Conservation (phyloP, 139 green algal species). For the Chlorella ohadii region DNA sequence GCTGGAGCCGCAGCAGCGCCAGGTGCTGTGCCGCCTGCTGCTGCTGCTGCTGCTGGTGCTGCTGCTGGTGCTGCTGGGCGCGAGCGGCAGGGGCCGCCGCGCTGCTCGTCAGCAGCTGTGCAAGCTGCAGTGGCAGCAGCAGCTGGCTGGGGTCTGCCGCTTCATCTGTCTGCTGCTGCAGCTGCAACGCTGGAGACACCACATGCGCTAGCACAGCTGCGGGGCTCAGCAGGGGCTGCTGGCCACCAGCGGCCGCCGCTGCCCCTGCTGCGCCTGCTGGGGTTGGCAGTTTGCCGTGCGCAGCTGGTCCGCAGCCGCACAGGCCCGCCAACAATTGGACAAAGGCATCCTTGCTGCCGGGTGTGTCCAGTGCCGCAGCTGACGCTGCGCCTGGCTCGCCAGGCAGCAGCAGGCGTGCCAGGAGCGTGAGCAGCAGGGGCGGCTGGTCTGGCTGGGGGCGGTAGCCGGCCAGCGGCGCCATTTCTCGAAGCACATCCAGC, state of each 20-base stretch:
- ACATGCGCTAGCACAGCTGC: slow-evolving; percentile 7
- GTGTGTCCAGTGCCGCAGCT: not conserved
- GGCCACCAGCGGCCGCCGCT: too few relatives aligned
- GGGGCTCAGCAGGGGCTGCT: not conserved
- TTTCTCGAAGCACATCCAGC: slow-evolving; percentile 25
- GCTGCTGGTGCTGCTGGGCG: not conserved
- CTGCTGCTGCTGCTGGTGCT: not conserved
- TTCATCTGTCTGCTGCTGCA: not conserved
- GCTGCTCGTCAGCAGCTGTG: not conserved
- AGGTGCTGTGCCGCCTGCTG: not conserved
- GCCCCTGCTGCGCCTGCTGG: not conserved
- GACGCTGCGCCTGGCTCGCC: not conserved
- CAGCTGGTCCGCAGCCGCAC: not conserved
- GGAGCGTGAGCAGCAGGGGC: not conserved
- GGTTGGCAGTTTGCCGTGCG: too few relatives aligned
- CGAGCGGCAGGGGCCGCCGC: not conserved
- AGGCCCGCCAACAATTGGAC: slow-evolving; percentile 7
- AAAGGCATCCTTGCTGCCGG: not conserved
- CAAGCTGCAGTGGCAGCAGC: slow-evolving; percentile 20
- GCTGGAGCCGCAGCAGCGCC: not conserved
- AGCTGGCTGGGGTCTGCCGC: not conserved
- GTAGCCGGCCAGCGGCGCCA: not conserved
- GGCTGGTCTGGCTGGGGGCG: not conserved
- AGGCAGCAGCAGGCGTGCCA: slow-evolving; percentile 1
- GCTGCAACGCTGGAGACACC: not conserved